Percentiles rank a stretch among this genome's conserved stretches.
phyloP scores from a whole-genome alignment of 176 grass and related monocot genomes.

The Otatea glauca region DNA sequence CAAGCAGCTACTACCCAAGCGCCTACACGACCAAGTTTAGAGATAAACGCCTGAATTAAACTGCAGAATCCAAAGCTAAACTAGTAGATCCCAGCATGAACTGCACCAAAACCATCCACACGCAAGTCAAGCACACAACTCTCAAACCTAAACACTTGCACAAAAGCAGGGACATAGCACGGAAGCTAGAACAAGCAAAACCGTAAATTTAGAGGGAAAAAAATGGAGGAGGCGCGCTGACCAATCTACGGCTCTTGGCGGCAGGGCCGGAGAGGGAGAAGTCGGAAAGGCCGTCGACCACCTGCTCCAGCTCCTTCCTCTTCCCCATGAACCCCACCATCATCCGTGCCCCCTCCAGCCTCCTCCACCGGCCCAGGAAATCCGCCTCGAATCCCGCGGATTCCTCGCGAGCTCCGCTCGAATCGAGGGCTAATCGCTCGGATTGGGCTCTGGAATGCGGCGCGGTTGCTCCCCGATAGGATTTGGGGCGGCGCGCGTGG shows the following conservation, averaged over 20 bases:
- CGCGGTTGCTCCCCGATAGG: not conserved
- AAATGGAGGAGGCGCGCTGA: slow-evolving; percentile 23
- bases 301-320: slow-evolving; percentile 76
- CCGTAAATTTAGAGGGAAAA: not conserved
- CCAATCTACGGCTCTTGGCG: slow-evolving; percentile 68
- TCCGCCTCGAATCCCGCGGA: not conserved
- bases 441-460: not conserved
- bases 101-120: not conserved
- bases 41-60: not conserved
- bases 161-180: no score
- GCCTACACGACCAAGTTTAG: not conserved
- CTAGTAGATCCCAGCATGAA: slow-evolving; percentile 9
- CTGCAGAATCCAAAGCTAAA: not conserved
- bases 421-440: not conserved
- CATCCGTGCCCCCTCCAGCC: not conserved
- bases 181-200: not conserved
- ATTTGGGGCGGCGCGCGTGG: not conserved
- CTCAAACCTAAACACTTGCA: not conserved
- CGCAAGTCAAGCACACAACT: not conserved
- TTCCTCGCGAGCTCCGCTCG: not conserved
- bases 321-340: slow-evolving; percentile 67
- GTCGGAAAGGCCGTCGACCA: slow-evolving; percentile 58
- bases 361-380: not conserved
- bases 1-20: not conserved
- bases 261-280: slow-evolving; percentile 63